Conservation (phyloP, 192 early-diverging fungal species). For the Coemansia sp. region DNA sequence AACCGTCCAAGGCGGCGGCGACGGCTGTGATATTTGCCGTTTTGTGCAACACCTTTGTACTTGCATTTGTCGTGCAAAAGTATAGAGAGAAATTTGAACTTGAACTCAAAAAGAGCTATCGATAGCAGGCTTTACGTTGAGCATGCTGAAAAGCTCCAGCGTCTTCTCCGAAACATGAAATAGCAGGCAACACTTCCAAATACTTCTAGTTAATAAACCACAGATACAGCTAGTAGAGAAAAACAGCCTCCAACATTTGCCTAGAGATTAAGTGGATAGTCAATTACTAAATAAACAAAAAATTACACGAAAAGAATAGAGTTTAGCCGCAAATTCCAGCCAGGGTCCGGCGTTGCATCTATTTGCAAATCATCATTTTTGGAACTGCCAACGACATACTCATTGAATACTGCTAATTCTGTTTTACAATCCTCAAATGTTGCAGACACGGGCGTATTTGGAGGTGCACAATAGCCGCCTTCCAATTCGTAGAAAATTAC, state of each 20-base stretch:
- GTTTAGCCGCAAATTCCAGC: neutral
- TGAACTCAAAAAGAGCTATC: no score
- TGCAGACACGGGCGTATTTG: neutral
- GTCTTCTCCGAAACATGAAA: no score
- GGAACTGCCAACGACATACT: slow-evolving; percentile 19
- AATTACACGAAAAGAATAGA: slow-evolving; percentile 3
- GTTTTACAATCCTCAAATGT: neutral
- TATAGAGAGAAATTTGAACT: no score
- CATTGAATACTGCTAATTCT: slow-evolving; percentile 22
- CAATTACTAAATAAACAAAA: neutral
- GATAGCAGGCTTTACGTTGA: no score
- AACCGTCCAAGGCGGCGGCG: neutral
- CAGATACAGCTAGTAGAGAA: neutral
- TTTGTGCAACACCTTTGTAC: neutral
- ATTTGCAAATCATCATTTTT: neutral
- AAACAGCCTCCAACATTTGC: neutral
- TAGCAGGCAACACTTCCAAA: no score
- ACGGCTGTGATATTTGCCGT: neutral
- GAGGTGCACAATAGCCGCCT: neutral
- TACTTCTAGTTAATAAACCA: no score
- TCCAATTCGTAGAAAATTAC: slow-evolving; percentile 39
- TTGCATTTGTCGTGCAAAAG: neutral
- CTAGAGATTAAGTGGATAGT: neutral
- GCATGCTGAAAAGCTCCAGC: no score
- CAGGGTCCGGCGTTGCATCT: neutral